Evolutionary conservation across 2,329 filamentous ascomycete genomes (phyloP), one percentile per base, ranked within the genome.

Genomic region (Triangularia setosa): DNA sequence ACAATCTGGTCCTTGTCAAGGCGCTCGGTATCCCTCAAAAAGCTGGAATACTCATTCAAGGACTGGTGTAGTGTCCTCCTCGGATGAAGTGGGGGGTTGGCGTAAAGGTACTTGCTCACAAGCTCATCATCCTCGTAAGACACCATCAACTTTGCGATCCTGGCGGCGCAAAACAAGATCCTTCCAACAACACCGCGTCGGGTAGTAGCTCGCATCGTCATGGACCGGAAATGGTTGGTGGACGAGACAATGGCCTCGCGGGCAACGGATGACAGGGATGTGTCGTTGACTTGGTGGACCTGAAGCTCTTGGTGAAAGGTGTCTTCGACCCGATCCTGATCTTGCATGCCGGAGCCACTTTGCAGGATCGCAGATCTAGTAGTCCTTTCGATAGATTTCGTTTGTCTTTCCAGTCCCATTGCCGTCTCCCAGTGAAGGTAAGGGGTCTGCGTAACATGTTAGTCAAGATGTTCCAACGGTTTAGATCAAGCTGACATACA

Each of bases 1-100:
- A 80, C 72, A 0, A 80, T 78, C 55, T 80, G 78, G 25, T 80
- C 77, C 4, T 69, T 65, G 53, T 82, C 80, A 2, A 79, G 71
- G 25, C 48, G 33, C 21, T 64, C 23, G 12, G 58, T 59, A 21
- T 65, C 64, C 27, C 58, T 40, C 30, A 65, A n/a, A n/a, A 64
- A 64, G 58, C 23, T 61, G 6, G 62, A 55, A 21, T 64, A 64
- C 18, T 61, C 52, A 33, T 57, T 64, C 64, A 79, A 80, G 0
- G 76, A 77, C 64, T 82, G 80, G 53, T 82, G 79, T 0, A 82
- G 71, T 0, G 79, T 82, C 0, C 80, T 71, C 0, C 80, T 74
- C 0, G 78, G 75, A 63, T 83, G 80, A 0, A 77, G 68, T 12
- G 75, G 78, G 0, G 76, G 71, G 2, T 77, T 68, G 0, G 61